Evolutionary conservation across 2,329 filamentous ascomycete genomes (phyloP).

Genomic region (Scedosporium dehoogii): DNA sequence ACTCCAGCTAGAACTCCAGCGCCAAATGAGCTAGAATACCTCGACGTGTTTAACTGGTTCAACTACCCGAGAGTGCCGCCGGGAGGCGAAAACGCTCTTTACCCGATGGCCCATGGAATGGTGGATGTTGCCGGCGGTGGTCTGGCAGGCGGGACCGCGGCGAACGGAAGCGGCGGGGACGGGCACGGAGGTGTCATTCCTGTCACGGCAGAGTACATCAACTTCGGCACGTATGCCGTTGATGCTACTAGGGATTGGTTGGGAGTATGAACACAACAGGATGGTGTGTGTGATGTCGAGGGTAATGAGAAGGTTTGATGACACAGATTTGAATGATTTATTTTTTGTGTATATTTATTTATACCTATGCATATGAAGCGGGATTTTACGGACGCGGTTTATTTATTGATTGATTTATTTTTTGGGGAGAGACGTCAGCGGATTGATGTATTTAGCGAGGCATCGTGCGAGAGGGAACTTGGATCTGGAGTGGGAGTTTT

Average conservation of each 20-base stretch:
- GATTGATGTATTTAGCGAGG: not conserved
- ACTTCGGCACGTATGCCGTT: constrained; percentile 5
- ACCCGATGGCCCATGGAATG: constrained; percentile 11
- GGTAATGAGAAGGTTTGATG: not conserved
- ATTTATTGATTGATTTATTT: not conserved
- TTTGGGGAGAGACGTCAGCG: not conserved
- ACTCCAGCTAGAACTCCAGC: constrained; percentile 61
- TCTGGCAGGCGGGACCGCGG: constrained; percentile 17
- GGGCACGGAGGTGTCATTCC: not conserved
- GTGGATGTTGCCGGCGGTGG: constrained; percentile 11
- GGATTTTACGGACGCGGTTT: not conserved
- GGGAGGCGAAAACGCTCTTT: constrained; percentile 23
- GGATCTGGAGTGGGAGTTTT: not conserved
- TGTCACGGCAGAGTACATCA: constrained; percentile 4
- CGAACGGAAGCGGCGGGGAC: constrained; percentile 15
- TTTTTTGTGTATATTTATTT: not conserved
- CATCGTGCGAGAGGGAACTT: not conserved
- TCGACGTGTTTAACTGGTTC: constrained; percentile 93
- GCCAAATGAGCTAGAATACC: constrained; percentile 76
- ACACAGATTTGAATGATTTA: not conserved
- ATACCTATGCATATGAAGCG: not conserved
- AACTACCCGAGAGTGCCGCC: constrained; percentile 69
- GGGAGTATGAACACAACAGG: not conserved
- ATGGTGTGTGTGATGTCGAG: too few relatives aligned
- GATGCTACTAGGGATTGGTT: constrained; percentile 5